Evolutionary conservation across 768 basidiomycete species (phyloP), one percentile per base, ranked within the genome.

Genomic region (Rubroboletus pulcherrimus): DNA sequence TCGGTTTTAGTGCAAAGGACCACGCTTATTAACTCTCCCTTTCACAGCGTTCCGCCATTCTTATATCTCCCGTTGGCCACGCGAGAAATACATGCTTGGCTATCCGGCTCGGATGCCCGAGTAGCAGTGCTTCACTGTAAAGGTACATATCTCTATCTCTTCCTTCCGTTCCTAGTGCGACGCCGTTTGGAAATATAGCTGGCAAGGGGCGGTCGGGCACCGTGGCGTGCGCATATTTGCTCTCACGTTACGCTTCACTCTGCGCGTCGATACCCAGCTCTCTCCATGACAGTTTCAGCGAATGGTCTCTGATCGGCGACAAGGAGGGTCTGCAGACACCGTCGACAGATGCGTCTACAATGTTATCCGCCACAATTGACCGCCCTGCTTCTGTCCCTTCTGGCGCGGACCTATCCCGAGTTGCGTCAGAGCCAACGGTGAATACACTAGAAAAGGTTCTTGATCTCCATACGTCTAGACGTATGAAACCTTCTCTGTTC

Each of bases 101-200:
- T 94, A 1, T 74, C 77, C 33, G 84, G 79, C 0, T 82, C 85
- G 9, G 73, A 77, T 2, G 80, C 88, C 4, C 74, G 87, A 35
- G 86, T 93, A 7, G 85, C 84, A 3, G 92, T 93, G 6, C 76
- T 94, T 0, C 93, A 94, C 62, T 94, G 92, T 69, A 94, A 94
- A 82, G 92, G 89, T 82, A 66, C 49, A 63, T 29, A 11, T 35
- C 47, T 6, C 34, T 19, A 9, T 29, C 37, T 51, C 46, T 46
- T 39, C 19, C 19, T 26, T 35, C 21, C 30, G 49, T 47, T 41
- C 51, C 49, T 40, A n/a, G 39, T 58, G 31, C 52, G 40, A 55
- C 49, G 15, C n/a, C 40, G 21, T 54, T 40, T 50, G 38, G 29
- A 1, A 52, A 53, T 47, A 17, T 51, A 89, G 88, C 87, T 49